Evolutionary conservation across 2,329 filamentous ascomycete species (phyloP), one percentile per base, ranked within the genome.

Genomic region (Gliomastix tumulicola): DNA sequence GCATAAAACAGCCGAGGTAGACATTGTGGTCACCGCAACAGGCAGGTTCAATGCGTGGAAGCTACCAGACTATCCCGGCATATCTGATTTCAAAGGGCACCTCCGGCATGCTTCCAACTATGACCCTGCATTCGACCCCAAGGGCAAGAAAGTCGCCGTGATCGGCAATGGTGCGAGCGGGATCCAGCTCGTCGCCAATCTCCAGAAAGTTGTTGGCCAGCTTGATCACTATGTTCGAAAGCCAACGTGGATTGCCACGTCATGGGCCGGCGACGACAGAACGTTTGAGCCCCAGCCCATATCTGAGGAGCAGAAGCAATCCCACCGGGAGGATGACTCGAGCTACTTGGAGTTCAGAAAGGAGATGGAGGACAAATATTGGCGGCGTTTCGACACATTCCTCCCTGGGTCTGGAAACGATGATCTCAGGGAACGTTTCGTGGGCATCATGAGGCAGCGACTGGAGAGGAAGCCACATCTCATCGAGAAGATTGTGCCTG

Each of bases 151-250:
- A 4, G 61, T 81, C 2, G 76, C 75, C 1, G 65, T 80, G 5
- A 79, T 81, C 30, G 76, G 76, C n/a, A 80, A 79, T 36, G 76
- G 76, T 3, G 74, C 76, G 5, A 75, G 69, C 6, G 77, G 76
- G 1, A 69, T 81, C 19, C 78, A 82, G 41, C 54, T 74, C 2
- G 65, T 71, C 0, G 58, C 74, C 1, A 73, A 73, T 31, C 44
- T 79, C 2, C 73, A 76, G 38, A 62, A 63, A 20, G 49, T 48
- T 0, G 71, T 70, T 2, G 48, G 45, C 2, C 70, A 64, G 3
- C 59, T 84, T 1, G 76, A 84, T 43, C 76, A 82, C 53, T 84
- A 83, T 44, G 76, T 71, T 2, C 65, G 81, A 9, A 79, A 72
- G 45, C 71, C 65, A 21, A 84, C 81, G 0, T 86, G 82, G 82